phyloP scores from a whole-genome alignment of 345 rosid species.

The Dovyalis caffra region DNA sequence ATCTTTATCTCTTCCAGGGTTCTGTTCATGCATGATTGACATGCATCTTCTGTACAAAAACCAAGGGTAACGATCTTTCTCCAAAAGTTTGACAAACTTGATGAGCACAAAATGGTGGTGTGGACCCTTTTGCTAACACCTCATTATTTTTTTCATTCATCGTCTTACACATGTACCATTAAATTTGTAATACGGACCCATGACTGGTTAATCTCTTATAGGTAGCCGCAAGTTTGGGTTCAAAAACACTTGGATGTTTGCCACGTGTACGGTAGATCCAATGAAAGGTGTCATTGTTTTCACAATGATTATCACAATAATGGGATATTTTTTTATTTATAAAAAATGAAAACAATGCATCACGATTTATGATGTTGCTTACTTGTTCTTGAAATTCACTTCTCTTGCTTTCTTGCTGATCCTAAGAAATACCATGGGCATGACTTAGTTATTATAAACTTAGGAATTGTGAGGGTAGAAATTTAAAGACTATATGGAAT shows the following conservation, averaged over 20 bases:
- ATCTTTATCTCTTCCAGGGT: background rate
- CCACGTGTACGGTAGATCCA: constrained; percentile 14
- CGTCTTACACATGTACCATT: constrained; percentile 16
- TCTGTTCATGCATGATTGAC: background rate
- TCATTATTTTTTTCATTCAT: background rate
- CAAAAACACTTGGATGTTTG: constrained; percentile 19
- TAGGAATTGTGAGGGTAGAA: constrained; percentile 4
- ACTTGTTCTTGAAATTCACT: constrained; percentile 9
- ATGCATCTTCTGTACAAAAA: too few species aligned
- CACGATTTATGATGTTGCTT: constrained; percentile 8
- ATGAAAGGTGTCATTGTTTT: background rate
- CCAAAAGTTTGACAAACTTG: background rate
- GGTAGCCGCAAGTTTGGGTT: constrained; percentile 26
- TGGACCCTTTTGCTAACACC: background rate
- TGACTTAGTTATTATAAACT: too few species aligned
- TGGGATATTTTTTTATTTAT: background rate
- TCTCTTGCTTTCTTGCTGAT: background rate
- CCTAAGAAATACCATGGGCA: too few species aligned
- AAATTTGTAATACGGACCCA: background rate
- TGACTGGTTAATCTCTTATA: too few species aligned
- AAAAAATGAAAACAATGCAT: background rate
- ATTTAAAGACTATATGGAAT: constrained; percentile 15
- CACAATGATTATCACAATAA: constrained; percentile 1
- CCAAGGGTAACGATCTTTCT: too few species aligned
- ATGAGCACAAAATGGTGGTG: constrained; percentile 12